Conservation (phyloP, 176 grass and related monocot genomes). For the Calamus simplicifolius region DNA sequence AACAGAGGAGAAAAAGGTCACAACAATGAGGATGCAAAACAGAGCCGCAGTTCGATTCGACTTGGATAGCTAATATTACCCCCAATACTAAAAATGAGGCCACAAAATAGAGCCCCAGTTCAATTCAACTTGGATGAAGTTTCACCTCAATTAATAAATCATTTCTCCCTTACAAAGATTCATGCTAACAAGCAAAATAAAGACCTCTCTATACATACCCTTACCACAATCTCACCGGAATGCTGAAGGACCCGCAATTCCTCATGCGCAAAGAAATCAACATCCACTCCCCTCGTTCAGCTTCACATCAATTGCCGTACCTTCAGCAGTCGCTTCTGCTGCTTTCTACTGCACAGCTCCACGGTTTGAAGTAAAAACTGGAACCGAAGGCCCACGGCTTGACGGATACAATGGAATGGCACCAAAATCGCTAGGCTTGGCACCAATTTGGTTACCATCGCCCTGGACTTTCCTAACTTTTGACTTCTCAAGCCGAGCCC, state of each 20-base stretch:
- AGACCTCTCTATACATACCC: slow-evolving; percentile 8
- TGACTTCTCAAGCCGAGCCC: slow-evolving; percentile 64
- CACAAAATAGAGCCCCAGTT: too few relatives aligned
- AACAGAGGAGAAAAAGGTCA: too few relatives aligned
- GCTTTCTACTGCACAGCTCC: slow-evolving; percentile 16
- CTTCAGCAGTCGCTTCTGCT: too few relatives aligned
- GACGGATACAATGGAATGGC: slow-evolving; percentile 77
- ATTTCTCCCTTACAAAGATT: not conserved
- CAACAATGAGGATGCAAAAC: too few relatives aligned
- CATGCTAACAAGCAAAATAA: slow-evolving; percentile 5
- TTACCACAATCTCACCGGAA: not conserved
- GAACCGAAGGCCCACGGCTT: slow-evolving; percentile 32
- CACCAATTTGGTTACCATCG: slow-evolving; percentile 29
- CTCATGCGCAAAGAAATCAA: too few relatives aligned
- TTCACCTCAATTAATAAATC: slow-evolving; percentile 26
- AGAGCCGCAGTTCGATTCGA: too few relatives aligned
- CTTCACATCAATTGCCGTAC: too few relatives aligned
- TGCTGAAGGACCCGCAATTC: too few relatives aligned
- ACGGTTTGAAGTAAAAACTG: slow-evolving; percentile 15
- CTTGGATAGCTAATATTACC: not conserved
- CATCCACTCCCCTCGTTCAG: too few relatives aligned
- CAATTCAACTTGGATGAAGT: not conserved
- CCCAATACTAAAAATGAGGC: not conserved
- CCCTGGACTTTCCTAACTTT: slow-evolving; percentile 50
- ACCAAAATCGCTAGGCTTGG: slow-evolving; percentile 46